Conservation (phyloP, 1,139 yeast species). For the Citeromyces hawaiiensis region DNA sequence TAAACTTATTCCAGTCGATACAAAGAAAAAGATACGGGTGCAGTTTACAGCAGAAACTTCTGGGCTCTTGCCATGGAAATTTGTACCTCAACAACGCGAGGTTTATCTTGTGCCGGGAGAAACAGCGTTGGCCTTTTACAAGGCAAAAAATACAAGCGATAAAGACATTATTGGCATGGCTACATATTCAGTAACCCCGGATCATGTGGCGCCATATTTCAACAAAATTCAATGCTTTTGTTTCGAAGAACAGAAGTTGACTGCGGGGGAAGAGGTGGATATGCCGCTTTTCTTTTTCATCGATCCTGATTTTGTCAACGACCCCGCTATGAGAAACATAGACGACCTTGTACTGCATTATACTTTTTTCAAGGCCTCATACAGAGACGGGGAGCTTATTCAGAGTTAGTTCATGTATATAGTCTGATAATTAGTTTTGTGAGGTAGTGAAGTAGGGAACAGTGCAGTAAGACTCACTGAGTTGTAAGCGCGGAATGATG, state of each 20-base stretch:
- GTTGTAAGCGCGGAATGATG: too few relatives aligned
- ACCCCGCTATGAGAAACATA: slow-evolving; percentile 83
- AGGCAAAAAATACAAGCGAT: slow-evolving; percentile 75
- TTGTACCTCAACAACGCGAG: slow-evolving; percentile 88
- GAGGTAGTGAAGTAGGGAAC: too few relatives aligned
- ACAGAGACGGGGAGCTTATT: slow-evolving; percentile 3
- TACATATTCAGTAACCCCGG: slow-evolving; percentile 92
- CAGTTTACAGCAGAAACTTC: slow-evolving; percentile 89
- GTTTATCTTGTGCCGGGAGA: slow-evolving; percentile 95
- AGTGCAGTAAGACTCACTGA: too few relatives aligned
- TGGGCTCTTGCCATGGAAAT: slow-evolving; percentile 88
- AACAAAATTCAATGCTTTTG: slow-evolving; percentile 97
- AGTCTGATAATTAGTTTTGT: background rate
- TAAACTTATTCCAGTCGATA: slow-evolving; percentile 77
- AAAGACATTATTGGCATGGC: slow-evolving; percentile 98
- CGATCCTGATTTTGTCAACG: slow-evolving; percentile 94
- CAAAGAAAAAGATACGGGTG: slow-evolving; percentile 67
- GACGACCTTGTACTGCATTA: slow-evolving; percentile 87
- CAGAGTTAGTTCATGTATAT: background rate
- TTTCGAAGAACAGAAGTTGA: slow-evolving; percentile 87
- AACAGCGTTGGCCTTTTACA: slow-evolving; percentile 91
- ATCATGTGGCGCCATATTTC: slow-evolving; percentile 90
- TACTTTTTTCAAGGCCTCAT: slow-evolving; percentile 62
- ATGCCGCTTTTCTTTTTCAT: slow-evolving; percentile 98
- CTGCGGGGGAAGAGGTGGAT: slow-evolving; percentile 96